These are phyloP conservation scores for Biscutella laevigata DNA, from an alignment of 441 rosid genomes.

Conservation along the genomic window DNA sequence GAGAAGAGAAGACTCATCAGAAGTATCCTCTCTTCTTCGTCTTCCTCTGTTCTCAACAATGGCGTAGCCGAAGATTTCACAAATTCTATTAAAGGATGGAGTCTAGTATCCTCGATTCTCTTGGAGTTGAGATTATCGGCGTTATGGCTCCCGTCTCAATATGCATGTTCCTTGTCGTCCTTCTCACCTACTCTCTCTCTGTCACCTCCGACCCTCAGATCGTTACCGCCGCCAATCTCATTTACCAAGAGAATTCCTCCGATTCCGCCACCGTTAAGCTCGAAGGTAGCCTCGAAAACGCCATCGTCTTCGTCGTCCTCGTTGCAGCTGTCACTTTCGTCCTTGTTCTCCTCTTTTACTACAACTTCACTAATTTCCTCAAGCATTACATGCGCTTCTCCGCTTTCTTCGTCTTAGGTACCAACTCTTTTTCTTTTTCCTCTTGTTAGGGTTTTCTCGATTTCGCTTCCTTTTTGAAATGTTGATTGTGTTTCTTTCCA, in stretches of 20 bases:
- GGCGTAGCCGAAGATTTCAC: not conserved
- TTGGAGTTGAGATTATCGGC: slow-evolving; percentile 83
- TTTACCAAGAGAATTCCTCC: slow-evolving; percentile 73
- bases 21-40: not conserved
- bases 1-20: slow-evolving; percentile 3
- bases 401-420: slow-evolving; percentile 71
- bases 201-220: slow-evolving; percentile 50
- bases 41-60: slow-evolving; percentile 4
- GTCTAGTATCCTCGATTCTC: slow-evolving; percentile 68
- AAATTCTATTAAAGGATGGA: slow-evolving; percentile 40
- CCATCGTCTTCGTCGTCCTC: slow-evolving; percentile 70
- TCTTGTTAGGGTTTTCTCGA: not conserved
- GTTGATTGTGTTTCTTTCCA: not conserved
- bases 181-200: slow-evolving; percentile 77
- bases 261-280: slow-evolving; percentile 69
- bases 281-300: slow-evolving; percentile 75
- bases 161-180: slow-evolving; percentile 87
- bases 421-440: not conserved
- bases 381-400: slow-evolving; percentile 95
- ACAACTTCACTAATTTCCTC: slow-evolving; percentile 78
- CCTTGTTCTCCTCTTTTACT: slow-evolving; percentile 78
- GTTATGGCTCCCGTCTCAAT: slow-evolving; percentile 91
- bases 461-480: not conserved
- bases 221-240: slow-evolving; percentile 89
- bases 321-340: slow-evolving; percentile 71